A percentile compares a stretch with the other conserved stretches of the same genome.
phyloP scores from a whole-genome alignment of 1,284 basidiomycete species.

The Apiotrichum siamense region DNA sequence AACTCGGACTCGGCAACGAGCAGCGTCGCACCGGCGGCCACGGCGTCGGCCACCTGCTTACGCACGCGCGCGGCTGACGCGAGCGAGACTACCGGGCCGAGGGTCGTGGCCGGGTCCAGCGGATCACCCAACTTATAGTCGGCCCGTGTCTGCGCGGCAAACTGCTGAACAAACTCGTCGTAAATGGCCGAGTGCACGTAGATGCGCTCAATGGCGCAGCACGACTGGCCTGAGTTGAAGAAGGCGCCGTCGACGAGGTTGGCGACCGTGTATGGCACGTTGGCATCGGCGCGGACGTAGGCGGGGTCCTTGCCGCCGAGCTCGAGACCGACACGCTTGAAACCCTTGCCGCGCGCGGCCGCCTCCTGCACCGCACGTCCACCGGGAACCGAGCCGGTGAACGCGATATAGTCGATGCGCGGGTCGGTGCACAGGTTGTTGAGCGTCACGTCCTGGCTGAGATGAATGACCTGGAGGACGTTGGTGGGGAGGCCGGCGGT shows the following conservation, averaged over 20 bases:
- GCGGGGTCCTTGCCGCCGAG: conserved; percentile 95
- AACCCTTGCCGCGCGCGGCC: conserved; percentile 52
- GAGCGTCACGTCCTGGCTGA: conserved; percentile 60
- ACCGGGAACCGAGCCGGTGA: conserved; percentile 73
- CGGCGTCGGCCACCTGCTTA: conserved; percentile 78
- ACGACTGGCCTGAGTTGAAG: conserved; percentile 93
- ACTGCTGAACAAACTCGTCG: conserved; percentile 71
- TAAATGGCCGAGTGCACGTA: conserved; percentile 84
- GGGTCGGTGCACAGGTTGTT: conserved; percentile 62
- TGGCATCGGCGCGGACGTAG: conserved; percentile 80
- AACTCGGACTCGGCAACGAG: conserved; percentile 69
- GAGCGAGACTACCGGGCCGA: conserved; percentile 86
- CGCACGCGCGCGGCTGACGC: conserved; percentile 75
- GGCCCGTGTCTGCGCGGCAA: conserved; percentile 63
- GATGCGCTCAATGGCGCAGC: conserved; percentile 61
- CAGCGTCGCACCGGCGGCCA: conserved; percentile 67
- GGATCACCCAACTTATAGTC: conserved; percentile 84
- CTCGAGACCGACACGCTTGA: conserved; percentile 66
- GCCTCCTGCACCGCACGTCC: conserved; percentile 47
- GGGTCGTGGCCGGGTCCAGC: conserved; percentile 61
- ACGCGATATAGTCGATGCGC: conserved; percentile 71
- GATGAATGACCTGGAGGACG: conserved; percentile 72
- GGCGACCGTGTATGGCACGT: conserved; percentile 72
- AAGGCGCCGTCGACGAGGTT: conserved; percentile 84
- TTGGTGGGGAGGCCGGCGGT: conserved; percentile 70